Evolutionary conservation across 2,329 filamentous ascomycete species (phyloP), one percentile per base, ranked within the genome.

Genomic region (Hirsutella thompsonii): DNA sequence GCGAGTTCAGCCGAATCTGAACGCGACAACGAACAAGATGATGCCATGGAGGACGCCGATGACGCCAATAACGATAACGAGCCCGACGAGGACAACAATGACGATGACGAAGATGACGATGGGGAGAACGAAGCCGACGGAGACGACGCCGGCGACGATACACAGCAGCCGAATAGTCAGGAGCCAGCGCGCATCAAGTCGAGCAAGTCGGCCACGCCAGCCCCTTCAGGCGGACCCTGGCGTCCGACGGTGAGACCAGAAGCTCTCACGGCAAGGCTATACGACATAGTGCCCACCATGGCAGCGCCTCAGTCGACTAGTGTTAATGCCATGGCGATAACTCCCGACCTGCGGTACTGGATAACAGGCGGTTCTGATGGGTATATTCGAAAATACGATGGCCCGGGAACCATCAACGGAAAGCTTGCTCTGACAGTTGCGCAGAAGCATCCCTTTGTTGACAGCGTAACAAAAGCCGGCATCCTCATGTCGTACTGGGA

Each of bases 401-500:
- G 92, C 59, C 81, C 85, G 3, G 87, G 88, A 29, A 95, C 92
- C 5, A 89, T 93, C 50, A 98, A 98, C 57, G 88, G 88, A 48
- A 95, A 94, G 63, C 76, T 92, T 28, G 80, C 90, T 45, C 68
- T 98, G 52, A 98, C 92, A 0, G 92, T 98, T 5, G 92, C 92
- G 26, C 92, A 98, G 64, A 74, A 85, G 38, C 92, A 98, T 57
- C 92, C 92, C 0, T 98, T 96, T 53, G 92, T 98, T 33, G 92
- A 98, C 58, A 94, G 86, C 52, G 92, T 98, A 35, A 86, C 87
- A 42, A 98, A 98, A 61, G 89, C 90, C 2, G 92, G 89, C 1
- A 85, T 94, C 5, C 66, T 96, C 38, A 81, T 95, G 74, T 94
- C 85, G 39, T 98, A 98, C 60, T 98, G 92, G 92, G 92, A 95